phyloP scores from a whole-genome alignment of 768 basidiomycete genomes.

The Amyloporia xantha region DNA sequence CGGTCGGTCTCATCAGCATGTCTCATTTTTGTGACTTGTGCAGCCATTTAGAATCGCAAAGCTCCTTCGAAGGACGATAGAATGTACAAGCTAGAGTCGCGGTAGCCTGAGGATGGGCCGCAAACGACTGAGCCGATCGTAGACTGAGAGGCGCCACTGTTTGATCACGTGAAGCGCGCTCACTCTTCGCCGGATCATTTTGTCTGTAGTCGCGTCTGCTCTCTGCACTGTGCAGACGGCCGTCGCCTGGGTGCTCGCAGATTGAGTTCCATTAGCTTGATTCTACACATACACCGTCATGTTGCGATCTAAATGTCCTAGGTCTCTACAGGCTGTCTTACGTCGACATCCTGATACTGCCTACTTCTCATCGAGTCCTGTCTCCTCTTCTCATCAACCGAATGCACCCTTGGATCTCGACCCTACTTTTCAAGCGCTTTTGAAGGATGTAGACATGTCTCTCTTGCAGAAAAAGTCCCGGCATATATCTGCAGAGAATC shows the following conservation, averaged over 20 bases:
- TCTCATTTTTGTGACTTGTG: background rate
- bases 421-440: conserved; percentile 52
- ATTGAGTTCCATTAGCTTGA: no score
- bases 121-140: no score
- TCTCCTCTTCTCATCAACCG: conserved; percentile 32
- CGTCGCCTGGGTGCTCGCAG: no score
- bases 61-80: no score
- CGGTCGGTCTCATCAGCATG: conserved; percentile 5
- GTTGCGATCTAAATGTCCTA: conserved; percentile 13
- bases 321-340: conserved; percentile 6
- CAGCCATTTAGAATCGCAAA: no score
- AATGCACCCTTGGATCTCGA: conserved; percentile 61
- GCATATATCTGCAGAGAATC: background rate
- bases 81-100: no score
- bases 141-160: no score
- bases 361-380: conserved; percentile 28
- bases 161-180: no score
- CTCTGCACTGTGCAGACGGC: no score
- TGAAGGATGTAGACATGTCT: conserved; percentile 65
- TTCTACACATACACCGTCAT: conserved; percentile 5
- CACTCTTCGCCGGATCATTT: no score
- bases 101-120: no score
- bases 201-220: no score
- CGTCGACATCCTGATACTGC: conserved; percentile 9
- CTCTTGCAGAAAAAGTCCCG: conserved; percentile 30